Percentiles rank a stretch among this genome's conserved stretches.
Evolutionary conservation across 306 rosid genomes (phyloP).

Genomic region (Astragalus glycyphyllos): DNA sequence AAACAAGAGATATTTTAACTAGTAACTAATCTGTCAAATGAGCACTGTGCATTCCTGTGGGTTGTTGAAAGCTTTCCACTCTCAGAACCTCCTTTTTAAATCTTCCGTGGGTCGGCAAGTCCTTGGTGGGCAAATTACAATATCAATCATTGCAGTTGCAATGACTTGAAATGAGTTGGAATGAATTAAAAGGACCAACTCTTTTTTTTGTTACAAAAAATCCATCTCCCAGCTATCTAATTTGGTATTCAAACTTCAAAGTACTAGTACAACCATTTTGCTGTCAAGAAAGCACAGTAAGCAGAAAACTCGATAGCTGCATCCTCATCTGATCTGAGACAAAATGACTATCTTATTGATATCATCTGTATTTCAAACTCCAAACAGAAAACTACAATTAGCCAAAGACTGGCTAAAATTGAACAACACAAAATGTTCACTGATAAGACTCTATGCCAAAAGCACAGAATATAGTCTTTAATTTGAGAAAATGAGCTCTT

Average conservation of each 20-base stretch:
- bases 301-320: not conserved
- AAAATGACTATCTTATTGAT: not conserved
- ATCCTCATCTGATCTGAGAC: not conserved
- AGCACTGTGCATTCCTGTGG: conserved; percentile 78
- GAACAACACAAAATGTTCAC: conserved; percentile 34
- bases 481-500: conserved; percentile 63
- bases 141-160: too few relatives aligned
- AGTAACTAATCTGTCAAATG: conserved; percentile 55
- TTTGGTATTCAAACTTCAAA: not conserved
- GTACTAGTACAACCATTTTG: conserved; percentile 4
- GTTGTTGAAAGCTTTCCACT: too few relatives aligned
- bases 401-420: not conserved
- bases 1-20: conserved; percentile 45
- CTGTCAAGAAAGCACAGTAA: conserved; percentile 3
- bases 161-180: too few relatives aligned
- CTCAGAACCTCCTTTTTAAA: too few relatives aligned
- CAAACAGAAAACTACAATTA: conserved; percentile 22
- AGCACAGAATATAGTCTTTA: conserved; percentile 41
- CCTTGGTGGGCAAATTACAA: too few relatives aligned
- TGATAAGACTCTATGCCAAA: conserved; percentile 2
- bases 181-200: too few relatives aligned
- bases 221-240: not conserved
- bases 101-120: too few relatives aligned
- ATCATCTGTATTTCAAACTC: not conserved
- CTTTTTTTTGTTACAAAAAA: too few relatives aligned